Base-by-base conservation (phyloP, 768 basidiomycete species). In the Pleurotus djamor region DNA sequence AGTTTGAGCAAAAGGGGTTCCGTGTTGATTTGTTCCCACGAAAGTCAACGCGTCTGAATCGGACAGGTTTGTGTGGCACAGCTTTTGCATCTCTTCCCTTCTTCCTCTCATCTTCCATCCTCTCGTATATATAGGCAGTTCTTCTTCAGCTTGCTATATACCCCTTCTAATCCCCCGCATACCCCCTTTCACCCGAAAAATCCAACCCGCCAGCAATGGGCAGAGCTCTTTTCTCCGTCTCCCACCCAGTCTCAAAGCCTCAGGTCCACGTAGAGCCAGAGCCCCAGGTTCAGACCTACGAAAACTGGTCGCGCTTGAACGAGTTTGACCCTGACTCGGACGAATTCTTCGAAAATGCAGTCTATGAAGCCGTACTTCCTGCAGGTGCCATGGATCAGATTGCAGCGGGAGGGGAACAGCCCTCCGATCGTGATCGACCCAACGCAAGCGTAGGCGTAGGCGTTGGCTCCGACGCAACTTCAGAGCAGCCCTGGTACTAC, bases 251-350 rank as follows among this genome's bases (percentile, higher is more conserved):
- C 34, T 71, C 72, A 48, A 7, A 32, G 16, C 38, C 44, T 44
- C 54, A 56, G 41, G 74, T 82, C 50, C 76, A 76, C 62, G 74
- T 75, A 54, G 80, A 83, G 59, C 77, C 78, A 57, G 80, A 83
- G 62, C 48, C 58, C 17, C 58, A 50, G 34, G 66, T 65, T 58
- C 61, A 64, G 28, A 28, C 21, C 21, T 85, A 75, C 77, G 77
- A 83, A 69, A 83, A 74, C 69, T 91, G 88, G 88, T 82, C 84
- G 58, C 71, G 76, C 61, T 78, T 76, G 71, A 88, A 89, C 67
- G 76, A 82, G 8, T 91, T 91, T 69, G 88, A 91, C 71, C 89
- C 89, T 4, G 89, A 91, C 71, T 85, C 88, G n/a, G 88, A 90
- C 65, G 88, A 89, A 63, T 90, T 90, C 67, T 87, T 88, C 67